Conservation (phyloP, 352 stramenopile species). For the Stephanocyclus meneghinianus region DNA sequence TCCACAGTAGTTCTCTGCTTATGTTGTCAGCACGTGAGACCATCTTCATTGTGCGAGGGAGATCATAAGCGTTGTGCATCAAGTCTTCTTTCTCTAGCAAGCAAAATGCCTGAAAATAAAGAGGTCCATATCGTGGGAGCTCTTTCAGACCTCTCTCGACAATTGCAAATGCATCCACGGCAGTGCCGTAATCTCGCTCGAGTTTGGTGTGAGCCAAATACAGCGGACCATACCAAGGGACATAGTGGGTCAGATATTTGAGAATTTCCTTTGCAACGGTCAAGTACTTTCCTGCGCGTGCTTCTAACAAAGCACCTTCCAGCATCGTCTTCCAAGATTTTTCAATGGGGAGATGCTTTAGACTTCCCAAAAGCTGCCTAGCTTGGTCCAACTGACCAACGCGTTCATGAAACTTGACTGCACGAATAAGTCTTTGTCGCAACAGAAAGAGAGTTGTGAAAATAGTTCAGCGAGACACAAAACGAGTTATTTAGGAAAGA, state of each 20-base stretch:
- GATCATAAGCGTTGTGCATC: slow-evolving; percentile 43
- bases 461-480: background rate
- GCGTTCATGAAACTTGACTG: slow-evolving; percentile 86
- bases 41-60: slow-evolving; percentile 66
- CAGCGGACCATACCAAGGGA: slow-evolving; percentile 87
- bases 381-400: slow-evolving; percentile 78
- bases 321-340: slow-evolving; percentile 88
- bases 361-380: slow-evolving; percentile 78
- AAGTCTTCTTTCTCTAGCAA: slow-evolving; percentile 84
- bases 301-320: slow-evolving; percentile 86
- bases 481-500: background rate
- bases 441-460: background rate
- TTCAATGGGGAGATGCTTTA: slow-evolving; percentile 84
- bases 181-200: slow-evolving; percentile 80
- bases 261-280: slow-evolving; percentile 82
- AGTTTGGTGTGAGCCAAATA: slow-evolving; percentile 86
- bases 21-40: slow-evolving; percentile 76
- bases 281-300: slow-evolving; percentile 80
- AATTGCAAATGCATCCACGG: slow-evolving; percentile 80
- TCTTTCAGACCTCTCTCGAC: slow-evolving; percentile 83
- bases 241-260: slow-evolving; percentile 83
- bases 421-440: slow-evolving; percentile 63
- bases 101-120: slow-evolving; percentile 88
- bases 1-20: slow-evolving; percentile 87
- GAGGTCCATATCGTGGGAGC: slow-evolving; percentile 86